Conservation (phyloP, 2,329 filamentous ascomycete genomes). For the Trichoderma sp. region DNA sequence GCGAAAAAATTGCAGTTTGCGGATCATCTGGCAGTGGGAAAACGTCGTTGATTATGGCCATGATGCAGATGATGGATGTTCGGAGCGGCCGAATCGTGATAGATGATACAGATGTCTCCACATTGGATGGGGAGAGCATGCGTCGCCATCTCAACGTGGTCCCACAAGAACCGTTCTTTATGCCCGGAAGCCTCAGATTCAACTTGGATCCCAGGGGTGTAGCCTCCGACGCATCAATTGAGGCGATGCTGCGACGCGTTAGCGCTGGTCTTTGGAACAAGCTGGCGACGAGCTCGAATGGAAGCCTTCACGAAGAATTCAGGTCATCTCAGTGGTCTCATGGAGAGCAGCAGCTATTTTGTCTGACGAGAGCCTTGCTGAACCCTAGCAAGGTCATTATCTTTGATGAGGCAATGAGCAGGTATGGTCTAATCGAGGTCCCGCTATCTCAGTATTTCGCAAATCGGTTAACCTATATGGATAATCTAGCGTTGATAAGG, state of each 20-base stretch:
- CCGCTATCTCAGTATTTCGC: neutral
- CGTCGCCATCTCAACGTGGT: neutral
- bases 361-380: neutral
- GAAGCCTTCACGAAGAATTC: neutral
- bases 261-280: neutral
- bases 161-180: neutral
- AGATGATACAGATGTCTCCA: constrained; percentile 31
- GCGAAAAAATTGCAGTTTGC: constrained; percentile 36
- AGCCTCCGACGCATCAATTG: neutral
- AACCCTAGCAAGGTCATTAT: neutral
- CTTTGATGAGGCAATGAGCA: neutral
- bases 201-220: neutral
- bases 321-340: neutral
- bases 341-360: neutral
- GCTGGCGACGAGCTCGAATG: neutral
- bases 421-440: neutral
- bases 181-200: neutral
- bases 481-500: neutral
- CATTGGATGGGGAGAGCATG: neutral
- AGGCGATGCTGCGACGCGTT: neutral
- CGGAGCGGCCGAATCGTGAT: constrained; percentile 36
- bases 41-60: constrained; percentile 40
- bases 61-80: constrained; percentile 42
- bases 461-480: neutral
- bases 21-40: constrained; percentile 42